Percentiles rank a stretch among this genome's conserved stretches.
These are phyloP conservation scores for Aspergillus amoenus DNA, from an alignment of 2,329 filamentous ascomycete species.

Conservation along the genomic window DNA sequence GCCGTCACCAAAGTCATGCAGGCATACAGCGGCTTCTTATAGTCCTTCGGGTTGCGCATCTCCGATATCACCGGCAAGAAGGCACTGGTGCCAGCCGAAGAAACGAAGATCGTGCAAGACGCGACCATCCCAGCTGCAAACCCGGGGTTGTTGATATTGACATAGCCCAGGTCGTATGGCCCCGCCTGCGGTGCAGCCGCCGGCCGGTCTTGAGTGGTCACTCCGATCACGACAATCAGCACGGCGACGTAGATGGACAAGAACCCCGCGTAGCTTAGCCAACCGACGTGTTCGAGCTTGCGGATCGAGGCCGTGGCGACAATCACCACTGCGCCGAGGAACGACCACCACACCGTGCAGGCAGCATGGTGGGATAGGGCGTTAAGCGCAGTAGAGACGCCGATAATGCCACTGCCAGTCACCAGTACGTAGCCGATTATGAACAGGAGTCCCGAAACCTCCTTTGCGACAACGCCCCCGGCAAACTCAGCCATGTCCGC, in stretches of 20 bases:
- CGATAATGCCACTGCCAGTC: constrained; percentile 58
- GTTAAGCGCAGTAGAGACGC: constrained; percentile 60
- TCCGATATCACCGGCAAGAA: constrained; percentile 66
- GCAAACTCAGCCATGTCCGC: constrained; percentile 60
- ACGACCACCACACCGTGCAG: constrained; percentile 60
- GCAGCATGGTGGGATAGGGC: constrained; percentile 58
- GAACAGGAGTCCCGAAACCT: constrained; percentile 57
- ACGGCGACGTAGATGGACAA: constrained; percentile 58
- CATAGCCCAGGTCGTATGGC: constrained; percentile 60
- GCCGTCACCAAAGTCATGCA: constrained; percentile 60
- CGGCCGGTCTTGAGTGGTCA: constrained; percentile 58
- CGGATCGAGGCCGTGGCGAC: constrained; percentile 51
- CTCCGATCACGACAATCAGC: constrained; percentile 59
- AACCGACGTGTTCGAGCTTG: constrained; percentile 61
- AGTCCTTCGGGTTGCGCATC: constrained; percentile 61
- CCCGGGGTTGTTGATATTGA: constrained; percentile 55
- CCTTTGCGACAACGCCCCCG: constrained; percentile 52
- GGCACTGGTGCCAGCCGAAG: constrained; percentile 58
- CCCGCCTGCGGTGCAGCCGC: constrained; percentile 61
- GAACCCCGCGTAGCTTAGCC: constrained; percentile 63
- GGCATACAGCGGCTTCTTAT: constrained; percentile 59
- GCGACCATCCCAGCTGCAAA: constrained; percentile 62
- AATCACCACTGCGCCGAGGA: constrained; percentile 55
- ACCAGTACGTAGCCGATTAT: constrained; percentile 59
- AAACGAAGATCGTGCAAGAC: constrained; percentile 60